Conservation (phyloP, 495 filamentous ascomycete species). For the Xylaria curta region DNA sequence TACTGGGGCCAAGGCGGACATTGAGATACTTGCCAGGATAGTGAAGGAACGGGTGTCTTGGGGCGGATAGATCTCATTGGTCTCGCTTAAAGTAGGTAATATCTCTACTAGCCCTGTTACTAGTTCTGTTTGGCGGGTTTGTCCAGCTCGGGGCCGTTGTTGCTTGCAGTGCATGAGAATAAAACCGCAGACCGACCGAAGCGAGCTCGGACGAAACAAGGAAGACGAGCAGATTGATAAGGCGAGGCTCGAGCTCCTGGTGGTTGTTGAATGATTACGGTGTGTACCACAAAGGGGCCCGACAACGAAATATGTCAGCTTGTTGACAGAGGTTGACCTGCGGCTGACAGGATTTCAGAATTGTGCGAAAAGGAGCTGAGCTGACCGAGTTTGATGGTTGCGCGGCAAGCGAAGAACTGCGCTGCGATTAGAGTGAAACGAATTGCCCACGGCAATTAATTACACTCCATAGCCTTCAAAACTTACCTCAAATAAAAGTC, state of each 20-base stretch:
- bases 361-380: neutral
- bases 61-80: conserved; percentile 9
- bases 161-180: conserved; percentile 13
- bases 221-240: neutral
- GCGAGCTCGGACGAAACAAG: neutral
- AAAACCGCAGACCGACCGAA: conserved; percentile 17
- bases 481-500: neutral
- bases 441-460: neutral
- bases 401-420: neutral
- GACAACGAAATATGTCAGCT: neutral
- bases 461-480: too few relatives aligned
- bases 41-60: neutral
- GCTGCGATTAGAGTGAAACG: neutral
- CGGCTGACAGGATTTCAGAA: conserved; percentile 10
- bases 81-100: conserved; percentile 12
- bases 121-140: conserved; percentile 6
- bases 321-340: too few relatives aligned
- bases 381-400: neutral
- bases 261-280: neutral
- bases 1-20: neutral
- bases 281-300: neutral
- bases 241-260: neutral
- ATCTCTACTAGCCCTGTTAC: conserved; percentile 6
- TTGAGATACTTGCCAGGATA: neutral
- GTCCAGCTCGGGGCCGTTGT: neutral